Evolutionary conservation across 1,284 basidiomycete species (phyloP).

Genomic region (Fomitopsis betulina): DNA sequence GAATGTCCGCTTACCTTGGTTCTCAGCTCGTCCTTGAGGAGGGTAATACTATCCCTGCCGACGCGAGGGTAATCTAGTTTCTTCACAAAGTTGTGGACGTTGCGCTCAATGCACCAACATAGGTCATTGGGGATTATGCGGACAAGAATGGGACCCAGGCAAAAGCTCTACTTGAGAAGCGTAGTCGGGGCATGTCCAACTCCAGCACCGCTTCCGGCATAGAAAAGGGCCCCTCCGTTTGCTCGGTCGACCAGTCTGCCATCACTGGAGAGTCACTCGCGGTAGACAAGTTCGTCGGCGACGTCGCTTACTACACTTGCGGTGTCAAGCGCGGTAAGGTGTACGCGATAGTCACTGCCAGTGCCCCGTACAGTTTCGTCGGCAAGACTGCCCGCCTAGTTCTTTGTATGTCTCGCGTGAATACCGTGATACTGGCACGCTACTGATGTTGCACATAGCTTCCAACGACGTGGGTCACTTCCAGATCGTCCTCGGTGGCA

Average conservation of each 20-base stretch:
- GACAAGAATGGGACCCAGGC: slow-evolving; percentile 4
- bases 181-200: not conserved
- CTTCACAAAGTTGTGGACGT: not conserved
- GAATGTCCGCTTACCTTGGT: not conserved
- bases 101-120: not conserved
- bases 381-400: slow-evolving; percentile 6
- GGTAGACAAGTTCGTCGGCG: slow-evolving; percentile 8
- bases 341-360: slow-evolving; percentile 3
- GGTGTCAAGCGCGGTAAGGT: slow-evolving; percentile 10
- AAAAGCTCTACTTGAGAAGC: slow-evolving; percentile 2
- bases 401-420: not conserved
- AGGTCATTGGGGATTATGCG: slow-evolving; percentile 6
- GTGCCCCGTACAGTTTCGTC: slow-evolving; percentile 8
- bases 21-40: slow-evolving; percentile 5
- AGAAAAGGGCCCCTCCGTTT: slow-evolving; percentile 5
- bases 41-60: slow-evolving; percentile 7
- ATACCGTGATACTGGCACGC: too few relatives aligned
- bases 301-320: slow-evolving; percentile 8
- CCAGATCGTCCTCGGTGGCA: slow-evolving; percentile 9
- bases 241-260: slow-evolving; percentile 8
- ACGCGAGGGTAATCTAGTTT: not conserved
- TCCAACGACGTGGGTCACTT: slow-evolving; percentile 7
- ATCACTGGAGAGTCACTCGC: slow-evolving; percentile 9
- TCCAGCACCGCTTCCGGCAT: slow-evolving; percentile 3
- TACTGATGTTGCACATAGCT: not conserved